Evolutionary conservation across 805 yeast genomes (phyloP).

Genomic region (Isabelozyma pseudorhagii): DNA sequence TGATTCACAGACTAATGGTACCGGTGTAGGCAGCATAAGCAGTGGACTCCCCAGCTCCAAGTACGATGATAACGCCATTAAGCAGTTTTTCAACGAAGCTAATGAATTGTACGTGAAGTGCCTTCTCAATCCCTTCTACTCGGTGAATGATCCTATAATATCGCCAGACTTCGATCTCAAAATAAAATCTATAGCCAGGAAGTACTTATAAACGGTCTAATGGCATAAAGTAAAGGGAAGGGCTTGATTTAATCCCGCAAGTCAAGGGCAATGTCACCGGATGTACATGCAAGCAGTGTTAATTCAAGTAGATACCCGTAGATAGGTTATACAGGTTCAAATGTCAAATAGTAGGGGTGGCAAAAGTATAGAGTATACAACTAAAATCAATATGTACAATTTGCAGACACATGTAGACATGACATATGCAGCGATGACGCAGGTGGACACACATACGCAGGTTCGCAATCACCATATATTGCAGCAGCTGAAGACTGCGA

Average conservation of each 20-base stretch:
- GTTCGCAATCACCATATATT: too few relatives aligned
- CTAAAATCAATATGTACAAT: too few relatives aligned
- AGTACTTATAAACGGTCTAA: slow-evolving; percentile 50
- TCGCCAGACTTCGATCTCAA: slow-evolving; percentile 73
- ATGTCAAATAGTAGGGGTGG: too few relatives aligned
- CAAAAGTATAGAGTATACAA: too few relatives aligned
- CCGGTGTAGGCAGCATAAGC: slow-evolving; percentile 11
- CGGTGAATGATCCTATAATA: slow-evolving; percentile 67
- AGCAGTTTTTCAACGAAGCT: slow-evolving; percentile 79
- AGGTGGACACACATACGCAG: too few relatives aligned
- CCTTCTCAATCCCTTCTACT: slow-evolving; percentile 81
- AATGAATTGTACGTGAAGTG: slow-evolving; percentile 88
- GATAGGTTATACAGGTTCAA: too few relatives aligned
- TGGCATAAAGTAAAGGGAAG: not conserved
- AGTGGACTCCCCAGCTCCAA: slow-evolving; percentile 8
- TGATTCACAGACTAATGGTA: slow-evolving; percentile 49
- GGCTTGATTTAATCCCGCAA: too few relatives aligned
- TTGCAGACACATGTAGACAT: too few relatives aligned
- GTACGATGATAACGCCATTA: slow-evolving; percentile 65
- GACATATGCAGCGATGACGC: too few relatives aligned
- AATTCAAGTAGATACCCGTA: too few relatives aligned
- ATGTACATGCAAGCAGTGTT: not conserved
- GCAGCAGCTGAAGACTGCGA: not conserved
- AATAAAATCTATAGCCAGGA: slow-evolving; percentile 68
- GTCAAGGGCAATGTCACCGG: too few relatives aligned